Evolutionary conservation across 805 yeast species (phyloP).

Genomic region (Metschnikowia amazonensis): DNA sequence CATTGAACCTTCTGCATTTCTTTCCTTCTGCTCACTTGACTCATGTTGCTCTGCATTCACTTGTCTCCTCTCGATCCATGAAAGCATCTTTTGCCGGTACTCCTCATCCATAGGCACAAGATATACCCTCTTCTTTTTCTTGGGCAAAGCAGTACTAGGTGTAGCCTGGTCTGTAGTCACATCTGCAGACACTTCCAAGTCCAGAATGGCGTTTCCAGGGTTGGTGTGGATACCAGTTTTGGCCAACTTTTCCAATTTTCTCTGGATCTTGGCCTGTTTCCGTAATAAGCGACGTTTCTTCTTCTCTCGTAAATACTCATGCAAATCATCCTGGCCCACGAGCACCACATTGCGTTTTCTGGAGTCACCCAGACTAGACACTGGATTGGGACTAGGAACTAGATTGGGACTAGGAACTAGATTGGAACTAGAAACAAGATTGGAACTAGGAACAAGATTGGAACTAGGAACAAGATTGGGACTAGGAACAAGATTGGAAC

Average conservation of each 20-base stretch:
- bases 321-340: neutral
- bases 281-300: constrained; percentile 2
- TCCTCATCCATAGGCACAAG: constrained; percentile 14
- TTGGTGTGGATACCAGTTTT: neutral
- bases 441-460: too few relatives aligned
- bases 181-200: neutral
- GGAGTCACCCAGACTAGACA: too few relatives aligned
- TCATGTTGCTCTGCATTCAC: too few relatives aligned
- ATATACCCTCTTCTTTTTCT: constrained; percentile 1
- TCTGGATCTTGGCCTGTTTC: constrained; percentile 2
- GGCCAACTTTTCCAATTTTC: neutral
- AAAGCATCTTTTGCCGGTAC: constrained; percentile 3
- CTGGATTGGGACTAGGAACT: too few relatives aligned
- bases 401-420: too few relatives aligned
- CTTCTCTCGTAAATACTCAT: neutral
- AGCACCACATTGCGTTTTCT: neutral
- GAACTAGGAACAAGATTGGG: too few relatives aligned
- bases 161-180: neutral
- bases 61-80: neutral
- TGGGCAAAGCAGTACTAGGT: neutral
- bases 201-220: neutral
- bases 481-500: too few relatives aligned
- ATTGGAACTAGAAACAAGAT: too few relatives aligned
- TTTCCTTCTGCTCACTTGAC: too few relatives aligned
- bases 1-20: too few relatives aligned